phyloP scores from a whole-genome alignment of 495 filamentous ascomycete species.

The Xylaria castorea region DNA sequence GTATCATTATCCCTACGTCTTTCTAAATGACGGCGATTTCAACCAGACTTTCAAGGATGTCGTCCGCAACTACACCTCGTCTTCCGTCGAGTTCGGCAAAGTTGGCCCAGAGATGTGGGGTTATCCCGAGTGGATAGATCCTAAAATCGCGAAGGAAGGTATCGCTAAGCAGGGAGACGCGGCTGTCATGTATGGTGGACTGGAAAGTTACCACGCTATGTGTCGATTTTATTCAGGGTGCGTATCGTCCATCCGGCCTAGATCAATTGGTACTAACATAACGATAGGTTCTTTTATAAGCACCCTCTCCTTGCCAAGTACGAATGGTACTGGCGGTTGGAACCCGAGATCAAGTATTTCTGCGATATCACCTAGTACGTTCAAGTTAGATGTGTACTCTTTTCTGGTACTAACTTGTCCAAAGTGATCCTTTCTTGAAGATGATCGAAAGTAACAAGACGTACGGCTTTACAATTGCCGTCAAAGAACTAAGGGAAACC shows the following conservation, averaged over 20 bases:
- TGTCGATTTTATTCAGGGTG: conserved; percentile 98
- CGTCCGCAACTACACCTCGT: conserved; percentile 87
- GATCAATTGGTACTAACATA: conserved; percentile 29
- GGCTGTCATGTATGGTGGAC: conserved; percentile 99
- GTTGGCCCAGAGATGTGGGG: conserved; percentile 94
- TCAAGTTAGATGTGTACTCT: background rate
- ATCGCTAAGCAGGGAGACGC: conserved; percentile 95
- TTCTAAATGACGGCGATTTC: conserved; percentile 98
- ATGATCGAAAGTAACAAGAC: conserved; percentile 96
- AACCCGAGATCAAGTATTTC: conserved; percentile 99
- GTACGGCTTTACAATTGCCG: conserved; percentile 98
- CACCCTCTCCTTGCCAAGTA: conserved; percentile 95
- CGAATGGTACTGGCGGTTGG: conserved; percentile 99
- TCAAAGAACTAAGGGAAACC: conserved; percentile 97
- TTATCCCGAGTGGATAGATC: conserved; percentile 94
- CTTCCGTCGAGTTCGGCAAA: conserved; percentile 89
- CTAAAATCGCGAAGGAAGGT: conserved; percentile 91
- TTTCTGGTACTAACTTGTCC: conserved; percentile 29
- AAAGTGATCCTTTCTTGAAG: conserved; percentile 90
- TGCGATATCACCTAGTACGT: conserved; percentile 99
- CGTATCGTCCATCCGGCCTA: conserved; percentile 24
- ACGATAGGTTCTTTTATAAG: conserved; percentile 89
- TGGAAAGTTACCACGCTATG: conserved; percentile 99
- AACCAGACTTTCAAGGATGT: conserved; percentile 89
- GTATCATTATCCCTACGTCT: conserved; percentile 99